Evolutionary conservation across 2,329 filamentous ascomycete species (phyloP).

Genomic region (Aspergillus ustus): DNA sequence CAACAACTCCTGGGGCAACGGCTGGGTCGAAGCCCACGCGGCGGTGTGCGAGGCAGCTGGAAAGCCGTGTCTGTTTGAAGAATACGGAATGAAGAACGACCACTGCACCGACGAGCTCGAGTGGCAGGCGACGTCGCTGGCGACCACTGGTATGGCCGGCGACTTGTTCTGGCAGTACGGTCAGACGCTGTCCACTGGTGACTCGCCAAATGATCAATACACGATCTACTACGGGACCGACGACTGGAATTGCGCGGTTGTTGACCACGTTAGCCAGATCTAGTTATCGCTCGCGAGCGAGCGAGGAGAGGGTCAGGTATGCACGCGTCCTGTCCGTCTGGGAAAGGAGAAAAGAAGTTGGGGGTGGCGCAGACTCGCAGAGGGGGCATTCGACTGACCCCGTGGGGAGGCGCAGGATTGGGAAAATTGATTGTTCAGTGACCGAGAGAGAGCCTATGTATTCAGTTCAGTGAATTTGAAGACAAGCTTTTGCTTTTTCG

Average conservation of each 20-base stretch:
- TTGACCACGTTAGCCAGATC: slow-evolving; percentile 30
- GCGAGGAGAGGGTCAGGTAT: no score
- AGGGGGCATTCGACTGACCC: no score
- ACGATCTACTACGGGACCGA: slow-evolving; percentile 39
- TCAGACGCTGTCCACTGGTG: slow-evolving; percentile 34
- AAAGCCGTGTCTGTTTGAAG: slow-evolving; percentile 49
- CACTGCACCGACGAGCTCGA: slow-evolving; percentile 35
- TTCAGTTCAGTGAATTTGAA: no score
- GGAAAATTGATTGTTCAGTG: no score
- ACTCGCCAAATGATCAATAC: slow-evolving; percentile 36
- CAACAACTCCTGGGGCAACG: slow-evolving; percentile 48
- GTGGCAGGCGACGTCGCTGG: slow-evolving; percentile 43
- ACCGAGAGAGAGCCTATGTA: no score
- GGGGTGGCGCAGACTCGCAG: no score
- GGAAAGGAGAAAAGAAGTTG: no score
- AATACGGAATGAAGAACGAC: slow-evolving; percentile 41
- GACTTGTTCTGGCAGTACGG: slow-evolving; percentile 48
- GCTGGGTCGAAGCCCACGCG: slow-evolving; percentile 55
- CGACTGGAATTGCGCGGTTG: slow-evolving; percentile 38
- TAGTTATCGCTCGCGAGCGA: no score
- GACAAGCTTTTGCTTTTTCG: no score
- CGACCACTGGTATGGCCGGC: slow-evolving; percentile 38
- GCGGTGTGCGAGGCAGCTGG: slow-evolving; percentile 40
- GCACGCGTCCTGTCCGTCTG: no score
- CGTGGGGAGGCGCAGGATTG: no score